Evolutionary conservation across 2,329 filamentous ascomycete genomes (phyloP).

Genomic region (Colletotrichum nymphaeae): DNA sequence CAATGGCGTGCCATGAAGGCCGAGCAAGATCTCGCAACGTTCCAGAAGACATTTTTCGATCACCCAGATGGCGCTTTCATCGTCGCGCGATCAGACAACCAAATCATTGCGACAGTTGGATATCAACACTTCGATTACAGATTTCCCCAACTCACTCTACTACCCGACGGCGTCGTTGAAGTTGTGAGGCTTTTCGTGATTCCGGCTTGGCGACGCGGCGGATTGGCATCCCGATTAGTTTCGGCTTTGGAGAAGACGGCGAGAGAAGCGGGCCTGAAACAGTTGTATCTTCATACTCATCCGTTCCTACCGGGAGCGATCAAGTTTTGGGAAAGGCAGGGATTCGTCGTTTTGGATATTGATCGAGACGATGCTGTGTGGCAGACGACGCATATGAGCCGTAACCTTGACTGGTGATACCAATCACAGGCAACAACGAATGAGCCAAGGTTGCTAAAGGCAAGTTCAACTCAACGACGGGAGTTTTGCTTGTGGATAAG

Average conservation of each 20-base stretch:
- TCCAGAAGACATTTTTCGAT: conserved; percentile 40
- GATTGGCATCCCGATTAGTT: conserved; percentile 42
- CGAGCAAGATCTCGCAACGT: conserved; percentile 37
- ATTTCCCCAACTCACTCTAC: conserved; percentile 39
- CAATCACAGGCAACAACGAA: too few species aligned
- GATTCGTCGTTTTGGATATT: conserved; percentile 36
- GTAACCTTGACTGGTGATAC: not conserved
- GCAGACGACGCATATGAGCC: conserved; percentile 43
- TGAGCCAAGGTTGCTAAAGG: too few species aligned
- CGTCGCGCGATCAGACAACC: conserved; percentile 29
- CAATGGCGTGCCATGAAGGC: conserved; percentile 35
- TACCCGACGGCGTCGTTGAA: conserved; percentile 38
- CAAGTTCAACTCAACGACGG: too few species aligned
- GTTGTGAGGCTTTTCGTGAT: conserved; percentile 43
- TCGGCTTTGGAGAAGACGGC: conserved; percentile 35
- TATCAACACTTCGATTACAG: conserved; percentile 42
- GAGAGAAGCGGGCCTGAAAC: conserved; percentile 30
- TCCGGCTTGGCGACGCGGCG: conserved; percentile 40
- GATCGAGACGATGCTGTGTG: conserved; percentile 41
- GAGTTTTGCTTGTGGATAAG: too few species aligned
- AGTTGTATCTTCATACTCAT: conserved; percentile 44
- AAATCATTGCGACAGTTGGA: conserved; percentile 41
- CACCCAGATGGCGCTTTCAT: conserved; percentile 39
- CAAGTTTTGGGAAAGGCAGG: conserved; percentile 41
- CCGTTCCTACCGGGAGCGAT: conserved; percentile 42